phyloP scores from a whole-genome alignment of 2,329 filamentous ascomycete species.

The Nigrospora sphaerica region DNA sequence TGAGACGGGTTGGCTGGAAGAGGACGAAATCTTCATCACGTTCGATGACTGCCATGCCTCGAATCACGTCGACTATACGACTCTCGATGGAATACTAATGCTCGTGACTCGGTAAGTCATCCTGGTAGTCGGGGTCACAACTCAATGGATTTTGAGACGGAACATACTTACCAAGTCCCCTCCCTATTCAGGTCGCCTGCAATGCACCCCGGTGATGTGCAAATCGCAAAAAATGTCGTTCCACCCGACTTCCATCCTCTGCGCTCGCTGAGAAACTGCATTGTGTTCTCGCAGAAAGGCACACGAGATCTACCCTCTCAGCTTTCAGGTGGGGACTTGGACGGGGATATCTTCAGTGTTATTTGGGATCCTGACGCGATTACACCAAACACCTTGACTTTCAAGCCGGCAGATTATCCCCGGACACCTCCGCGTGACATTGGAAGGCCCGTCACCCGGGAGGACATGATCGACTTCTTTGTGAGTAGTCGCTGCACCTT shows the following conservation, averaged over 20 bases:
- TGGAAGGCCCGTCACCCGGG: constrained; percentile 45
- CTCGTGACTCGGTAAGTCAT: constrained; percentile 48
- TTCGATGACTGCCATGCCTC: constrained; percentile 32
- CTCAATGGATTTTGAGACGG: too few species aligned
- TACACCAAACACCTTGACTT: constrained; percentile 20
- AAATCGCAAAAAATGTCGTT: constrained; percentile 54
- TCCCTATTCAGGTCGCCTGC: constrained; percentile 56
- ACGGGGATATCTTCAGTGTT: constrained; percentile 76
- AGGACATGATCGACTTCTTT: constrained; percentile 76
- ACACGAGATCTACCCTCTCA: constrained; percentile 68
- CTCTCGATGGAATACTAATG: constrained; percentile 34
- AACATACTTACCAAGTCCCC: too few species aligned
- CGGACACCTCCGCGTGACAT: constrained; percentile 50
- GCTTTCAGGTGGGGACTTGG: constrained; percentile 75
- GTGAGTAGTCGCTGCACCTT: constrained; percentile 8
- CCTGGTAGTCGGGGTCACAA: too few species aligned
- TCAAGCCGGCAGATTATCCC: constrained; percentile 64
- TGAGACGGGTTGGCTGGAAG: constrained; percentile 61
- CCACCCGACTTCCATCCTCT: constrained; percentile 56
- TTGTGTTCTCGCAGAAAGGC: constrained; percentile 70
- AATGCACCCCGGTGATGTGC: constrained; percentile 75
- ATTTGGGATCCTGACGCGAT: constrained; percentile 60
- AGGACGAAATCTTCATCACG: constrained; percentile 62
- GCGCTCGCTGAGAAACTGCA: constrained; percentile 58
- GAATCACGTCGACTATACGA: constrained; percentile 15